Conservation (phyloP, 2,329 filamentous ascomycete genomes). For the Triangularia verruculosa region DNA sequence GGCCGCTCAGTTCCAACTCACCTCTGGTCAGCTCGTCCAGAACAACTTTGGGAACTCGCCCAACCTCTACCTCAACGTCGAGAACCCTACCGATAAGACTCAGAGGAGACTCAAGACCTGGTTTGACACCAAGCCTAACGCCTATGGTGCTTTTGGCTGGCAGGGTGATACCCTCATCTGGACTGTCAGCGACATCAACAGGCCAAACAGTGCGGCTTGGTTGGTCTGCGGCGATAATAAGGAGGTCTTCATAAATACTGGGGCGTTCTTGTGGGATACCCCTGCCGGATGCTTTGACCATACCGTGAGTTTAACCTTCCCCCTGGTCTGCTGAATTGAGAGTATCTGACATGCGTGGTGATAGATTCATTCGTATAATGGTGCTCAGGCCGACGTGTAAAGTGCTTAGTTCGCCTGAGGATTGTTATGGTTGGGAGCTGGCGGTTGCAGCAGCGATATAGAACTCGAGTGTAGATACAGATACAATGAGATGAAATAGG, state of each 20-base stretch:
- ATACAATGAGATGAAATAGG: no score
- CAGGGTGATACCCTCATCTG: slow-evolving; percentile 54
- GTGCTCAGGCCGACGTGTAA: slow-evolving; percentile 17
- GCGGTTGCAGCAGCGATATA: not conserved
- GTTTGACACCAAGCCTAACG: slow-evolving; percentile 46
- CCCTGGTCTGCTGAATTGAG: not conserved
- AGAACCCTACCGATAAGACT: slow-evolving; percentile 40
- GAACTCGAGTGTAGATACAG: not conserved
- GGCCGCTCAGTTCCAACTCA: slow-evolving; percentile 54
- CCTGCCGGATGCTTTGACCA: slow-evolving; percentile 44
- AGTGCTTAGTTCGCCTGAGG: no score
- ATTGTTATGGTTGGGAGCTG: no score
- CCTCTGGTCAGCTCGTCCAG: slow-evolving; percentile 49
- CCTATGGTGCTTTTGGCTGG: slow-evolving; percentile 52
- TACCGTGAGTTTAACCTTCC: slow-evolving; percentile 9
- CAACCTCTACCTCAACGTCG: slow-evolving; percentile 43
- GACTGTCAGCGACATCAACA: slow-evolving; percentile 41
- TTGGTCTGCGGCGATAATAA: slow-evolving; percentile 47
- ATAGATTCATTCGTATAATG: slow-evolving; percentile 22
- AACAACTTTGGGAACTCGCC: slow-evolving; percentile 36
- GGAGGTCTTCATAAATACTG: slow-evolving; percentile 52
- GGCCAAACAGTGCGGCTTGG: slow-evolving; percentile 54
- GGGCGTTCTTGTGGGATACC: slow-evolving; percentile 53
- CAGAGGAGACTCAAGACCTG: slow-evolving; percentile 46
- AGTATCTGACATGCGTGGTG: not conserved